These are phyloP conservation scores for Lactarius psammicola DNA, from an alignment of 768 basidiomycete genomes.

Conservation along the genomic window DNA sequence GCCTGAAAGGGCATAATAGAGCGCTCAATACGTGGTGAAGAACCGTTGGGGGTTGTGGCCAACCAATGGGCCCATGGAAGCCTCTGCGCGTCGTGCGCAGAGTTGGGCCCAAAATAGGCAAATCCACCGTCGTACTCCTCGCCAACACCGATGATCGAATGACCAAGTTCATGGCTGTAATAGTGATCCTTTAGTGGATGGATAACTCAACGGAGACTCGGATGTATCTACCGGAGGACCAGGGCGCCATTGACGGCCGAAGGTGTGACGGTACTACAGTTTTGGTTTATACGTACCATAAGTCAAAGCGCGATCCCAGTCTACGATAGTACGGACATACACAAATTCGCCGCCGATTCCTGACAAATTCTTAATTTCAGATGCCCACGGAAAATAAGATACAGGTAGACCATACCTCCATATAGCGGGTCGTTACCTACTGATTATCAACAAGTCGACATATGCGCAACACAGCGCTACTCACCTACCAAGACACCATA, in stretches of 20 bases:
- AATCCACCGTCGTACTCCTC: constrained; percentile 83
- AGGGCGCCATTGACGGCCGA: constrained; percentile 71
- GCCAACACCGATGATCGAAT: constrained; percentile 74
- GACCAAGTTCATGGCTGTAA: constrained; percentile 65
- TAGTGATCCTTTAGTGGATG: neutral
- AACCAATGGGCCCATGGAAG: constrained; percentile 78
- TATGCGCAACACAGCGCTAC: constrained; percentile 1
- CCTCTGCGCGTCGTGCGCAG: constrained; percentile 44
- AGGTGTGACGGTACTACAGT: constrained; percentile 65
- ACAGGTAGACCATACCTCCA: constrained; percentile 51
- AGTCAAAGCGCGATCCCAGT: neutral
- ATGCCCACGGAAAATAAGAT: neutral
- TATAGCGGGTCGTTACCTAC: constrained; percentile 78
- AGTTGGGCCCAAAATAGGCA: constrained; percentile 70
- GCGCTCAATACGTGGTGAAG: constrained; percentile 50
- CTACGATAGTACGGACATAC: constrained; percentile 41
- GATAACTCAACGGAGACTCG: too few relatives aligned
- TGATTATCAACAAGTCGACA: neutral
- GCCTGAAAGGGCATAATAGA: constrained; percentile 72
- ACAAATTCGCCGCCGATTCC: constrained; percentile 78
- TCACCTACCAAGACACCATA: constrained; percentile 73
- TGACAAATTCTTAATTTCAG: constrained; percentile 32
- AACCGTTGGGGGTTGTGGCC: constrained; percentile 6
- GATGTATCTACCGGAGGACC: constrained; percentile 50
- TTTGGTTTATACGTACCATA: neutral